Conservation (phyloP, 495 filamentous ascomycete species). For the Trypethelium eluteriae region DNA sequence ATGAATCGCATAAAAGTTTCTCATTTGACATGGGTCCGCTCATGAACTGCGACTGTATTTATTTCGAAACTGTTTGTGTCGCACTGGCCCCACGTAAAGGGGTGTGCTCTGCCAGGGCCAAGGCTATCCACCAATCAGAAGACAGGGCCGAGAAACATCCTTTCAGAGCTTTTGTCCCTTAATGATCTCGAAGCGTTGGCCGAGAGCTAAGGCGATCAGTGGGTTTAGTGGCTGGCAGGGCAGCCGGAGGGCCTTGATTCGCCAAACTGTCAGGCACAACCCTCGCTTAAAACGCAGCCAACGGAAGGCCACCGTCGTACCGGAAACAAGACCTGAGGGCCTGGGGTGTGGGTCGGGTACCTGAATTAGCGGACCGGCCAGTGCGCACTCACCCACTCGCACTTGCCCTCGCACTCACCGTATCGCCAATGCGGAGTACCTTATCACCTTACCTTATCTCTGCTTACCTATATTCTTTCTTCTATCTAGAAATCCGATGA, state of each 20-base stretch:
- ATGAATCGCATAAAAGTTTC: not conserved
- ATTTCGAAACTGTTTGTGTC: slow-evolving; percentile 10
- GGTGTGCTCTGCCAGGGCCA: not conserved
- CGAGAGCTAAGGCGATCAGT: not conserved
- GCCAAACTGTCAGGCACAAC: not conserved
- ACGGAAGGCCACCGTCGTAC: not conserved
- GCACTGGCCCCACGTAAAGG: not conserved
- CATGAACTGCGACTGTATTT: too few relatives aligned
- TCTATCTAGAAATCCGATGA: not conserved
- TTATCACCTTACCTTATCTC: too few relatives aligned
- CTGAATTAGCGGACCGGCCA: slow-evolving; percentile 1
- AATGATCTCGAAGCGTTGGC: slow-evolving; percentile 8
- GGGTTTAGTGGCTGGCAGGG: not conserved
- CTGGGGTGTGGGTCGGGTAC: not conserved
- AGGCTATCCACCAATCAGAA: not conserved
- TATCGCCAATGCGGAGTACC: too few relatives aligned
- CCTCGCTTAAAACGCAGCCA: not conserved
- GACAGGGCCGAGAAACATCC: not conserved
- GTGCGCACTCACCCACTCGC: too few relatives aligned
- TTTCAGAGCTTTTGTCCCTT: not conserved
- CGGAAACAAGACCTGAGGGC: not conserved
- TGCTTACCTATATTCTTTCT: too few relatives aligned
- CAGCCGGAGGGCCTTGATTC: not conserved
- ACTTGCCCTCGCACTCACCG: too few relatives aligned
- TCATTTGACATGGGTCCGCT: too few relatives aligned